A percentile compares a stretch with the other conserved stretches of the same genome.
Evolutionary conservation across 2,329 filamentous ascomycete species (phyloP).

Genomic region (Fonsecaea monophora): DNA sequence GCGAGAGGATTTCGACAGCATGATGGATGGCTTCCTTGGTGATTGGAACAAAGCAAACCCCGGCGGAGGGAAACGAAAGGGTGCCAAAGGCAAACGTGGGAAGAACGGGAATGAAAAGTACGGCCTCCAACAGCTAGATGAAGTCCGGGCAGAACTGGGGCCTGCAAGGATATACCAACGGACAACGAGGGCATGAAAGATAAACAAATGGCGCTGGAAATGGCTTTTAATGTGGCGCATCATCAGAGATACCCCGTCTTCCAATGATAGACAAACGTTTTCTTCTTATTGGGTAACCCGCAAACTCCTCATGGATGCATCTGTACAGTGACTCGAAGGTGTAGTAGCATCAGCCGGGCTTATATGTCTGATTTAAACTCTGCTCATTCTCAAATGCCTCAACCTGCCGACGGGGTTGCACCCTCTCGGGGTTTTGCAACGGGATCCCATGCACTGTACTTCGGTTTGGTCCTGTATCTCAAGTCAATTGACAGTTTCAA

Average conservation of each 20-base stretch:
- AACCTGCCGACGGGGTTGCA: conserved; percentile 21
- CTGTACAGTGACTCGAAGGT: conserved; percentile 29
- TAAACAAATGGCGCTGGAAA: conserved; percentile 8
- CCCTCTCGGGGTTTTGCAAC: conserved; percentile 44
- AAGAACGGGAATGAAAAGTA: conserved; percentile 82
- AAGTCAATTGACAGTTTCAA: conserved; percentile 2
- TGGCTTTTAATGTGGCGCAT: conserved; percentile 22
- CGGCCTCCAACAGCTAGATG: conserved; percentile 87
- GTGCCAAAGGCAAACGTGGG: conserved; percentile 63
- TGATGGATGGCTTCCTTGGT: conserved; percentile 92
- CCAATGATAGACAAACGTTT: conserved; percentile 23
- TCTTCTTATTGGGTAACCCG: conserved; percentile 18
- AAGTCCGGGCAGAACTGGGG: conserved; percentile 80
- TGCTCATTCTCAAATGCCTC: conserved; percentile 27
- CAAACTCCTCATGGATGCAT: conserved; percentile 34
- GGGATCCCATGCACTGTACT: conserved; percentile 45
- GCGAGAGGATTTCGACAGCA: conserved; percentile 80
- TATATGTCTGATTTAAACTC: conserved; percentile 20
- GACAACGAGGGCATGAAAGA: conserved; percentile 39
- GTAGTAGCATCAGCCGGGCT: conserved; percentile 15
- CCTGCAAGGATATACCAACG: conserved; percentile 68
- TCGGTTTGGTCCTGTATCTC: conserved; percentile 45
- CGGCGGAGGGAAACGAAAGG: conserved; percentile 50
- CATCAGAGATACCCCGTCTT: conserved; percentile 31
- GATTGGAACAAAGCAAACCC: conserved; percentile 57